Evolutionary conservation across 2,329 filamentous ascomycete genomes (phyloP), one percentile per base, ranked within the genome.

Genomic region (Arthroderma sp.): DNA sequence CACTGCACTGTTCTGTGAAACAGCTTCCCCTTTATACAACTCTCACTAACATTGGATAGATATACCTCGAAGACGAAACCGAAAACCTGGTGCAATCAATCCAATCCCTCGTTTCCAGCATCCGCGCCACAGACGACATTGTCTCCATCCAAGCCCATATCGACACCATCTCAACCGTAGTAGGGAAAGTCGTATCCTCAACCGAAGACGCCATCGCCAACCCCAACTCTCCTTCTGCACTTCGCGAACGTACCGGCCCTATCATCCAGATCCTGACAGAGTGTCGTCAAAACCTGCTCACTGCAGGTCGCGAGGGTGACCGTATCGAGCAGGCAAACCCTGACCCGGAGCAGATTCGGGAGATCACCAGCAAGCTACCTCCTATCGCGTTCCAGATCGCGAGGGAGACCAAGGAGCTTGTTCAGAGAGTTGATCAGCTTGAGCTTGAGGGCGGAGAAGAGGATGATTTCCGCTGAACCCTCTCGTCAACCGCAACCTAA

Each of bases 371-470:
- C 60, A 80, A 77, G 29, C 66, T 94, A 42, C 85, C 85, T 7
- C 85, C 85, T 2, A 79, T 91, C 53, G 85, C 85, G n/a, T 93
- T 93, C 62, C 83, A 86, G 63, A 82, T 89, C 58, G 85, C 83
- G 5, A 74, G 83, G 48, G 83, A 87, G 63, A 83, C 82, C 42
- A 91, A 89, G 68, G 85, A 84, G 59, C 66, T 85, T 48, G 74
- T 78, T 7, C 61, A 70, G 27, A 61, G 67, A 31, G 61, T 73
- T 30, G 70, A 74, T 43, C 55, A 57, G 3, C 52, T 62, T 44
- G 57, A 63, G 29, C 48, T 50, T 33, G 57, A 52, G 10, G 59
- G 56, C 7, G 58, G 49, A n/a, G 55, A 66, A 33, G 63, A 65
- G 7, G 65, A 67, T 40, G 63, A 65, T 39, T 66, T 66, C 45